Percentiles rank a stretch among this genome's conserved stretches.
Evolutionary conservation across 2,329 filamentous ascomycete species (phyloP).

Genomic region (Fusarium verticillioides): DNA sequence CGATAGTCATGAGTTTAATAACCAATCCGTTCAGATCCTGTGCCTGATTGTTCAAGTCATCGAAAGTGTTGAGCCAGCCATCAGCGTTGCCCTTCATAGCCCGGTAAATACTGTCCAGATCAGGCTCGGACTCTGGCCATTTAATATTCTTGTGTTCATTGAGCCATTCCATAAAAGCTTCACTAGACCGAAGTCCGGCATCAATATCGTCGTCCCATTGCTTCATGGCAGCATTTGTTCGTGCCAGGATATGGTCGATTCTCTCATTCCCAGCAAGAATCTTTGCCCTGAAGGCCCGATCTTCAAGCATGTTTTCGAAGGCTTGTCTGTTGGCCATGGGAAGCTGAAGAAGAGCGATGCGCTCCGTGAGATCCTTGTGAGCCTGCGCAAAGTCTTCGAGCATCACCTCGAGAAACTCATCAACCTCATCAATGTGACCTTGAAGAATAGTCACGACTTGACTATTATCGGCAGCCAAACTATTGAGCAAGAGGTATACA

Average conservation of each 20-base stretch:
- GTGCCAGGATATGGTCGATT: slow-evolving; percentile 88
- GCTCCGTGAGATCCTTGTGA: slow-evolving; percentile 79
- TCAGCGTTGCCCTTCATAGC: slow-evolving; percentile 95
- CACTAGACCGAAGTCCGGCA: slow-evolving; percentile 80
- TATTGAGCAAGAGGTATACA: slow-evolving; percentile 85
- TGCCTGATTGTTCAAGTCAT: slow-evolving; percentile 78
- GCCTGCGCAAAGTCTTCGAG: slow-evolving; percentile 87
- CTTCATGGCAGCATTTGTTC: slow-evolving; percentile 79
- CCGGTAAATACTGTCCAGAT: slow-evolving; percentile 77
- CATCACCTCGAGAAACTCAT: slow-evolving; percentile 87
- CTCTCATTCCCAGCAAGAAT: slow-evolving; percentile 89
- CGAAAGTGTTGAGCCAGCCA: slow-evolving; percentile 86
- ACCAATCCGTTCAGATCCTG: slow-evolving; percentile 76
- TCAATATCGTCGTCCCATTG: slow-evolving; percentile 82
- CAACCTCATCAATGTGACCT: slow-evolving; percentile 91
- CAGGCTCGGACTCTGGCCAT: slow-evolving; percentile 67
- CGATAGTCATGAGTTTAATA: slow-evolving; percentile 77
- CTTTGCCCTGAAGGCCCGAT: slow-evolving; percentile 82
- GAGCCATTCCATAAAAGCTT: slow-evolving; percentile 81
- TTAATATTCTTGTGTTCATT: slow-evolving; percentile 70
- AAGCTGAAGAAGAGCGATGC: slow-evolving; percentile 82
- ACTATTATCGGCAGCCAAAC: slow-evolving; percentile 86
- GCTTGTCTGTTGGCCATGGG: slow-evolving; percentile 84
- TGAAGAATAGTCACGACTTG: slow-evolving; percentile 92
- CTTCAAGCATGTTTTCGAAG: slow-evolving; percentile 89